phyloP scores from a whole-genome alignment of 768 basidiomycete genomes.

The Kwoniella europaea region DNA sequence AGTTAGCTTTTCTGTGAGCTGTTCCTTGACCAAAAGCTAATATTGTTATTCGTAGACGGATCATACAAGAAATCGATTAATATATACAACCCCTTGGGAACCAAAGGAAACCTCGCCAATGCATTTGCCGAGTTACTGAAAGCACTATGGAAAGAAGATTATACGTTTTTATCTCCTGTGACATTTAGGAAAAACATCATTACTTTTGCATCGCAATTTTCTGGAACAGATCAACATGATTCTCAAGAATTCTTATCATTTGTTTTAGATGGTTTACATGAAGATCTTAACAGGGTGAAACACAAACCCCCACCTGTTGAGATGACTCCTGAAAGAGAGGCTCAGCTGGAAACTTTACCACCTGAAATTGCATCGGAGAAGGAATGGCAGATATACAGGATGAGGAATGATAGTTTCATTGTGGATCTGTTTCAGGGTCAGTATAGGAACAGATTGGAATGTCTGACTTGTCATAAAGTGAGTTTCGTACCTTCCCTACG shows the following conservation, averaged over 20 bases:
- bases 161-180: constrained; percentile 78
- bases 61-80: constrained; percentile 66
- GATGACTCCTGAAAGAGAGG: constrained; percentile 77
- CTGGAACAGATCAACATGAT: constrained; percentile 89
- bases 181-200: constrained; percentile 77
- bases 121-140: constrained; percentile 83
- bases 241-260: constrained; percentile 96
- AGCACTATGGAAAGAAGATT: constrained; percentile 84
- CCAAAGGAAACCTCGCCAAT: constrained; percentile 77
- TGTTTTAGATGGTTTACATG: constrained; percentile 88
- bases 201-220: constrained; percentile 72
- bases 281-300: constrained; percentile 82
- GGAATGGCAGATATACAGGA: constrained; percentile 89
- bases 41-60: constrained; percentile 48
- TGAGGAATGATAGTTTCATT: constrained; percentile 88
- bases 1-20: constrained; percentile 30
- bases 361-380: constrained; percentile 85
- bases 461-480: constrained; percentile 87
- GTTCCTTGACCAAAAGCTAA: not conserved
- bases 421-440: constrained; percentile 99
- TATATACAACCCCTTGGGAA: constrained; percentile 80
- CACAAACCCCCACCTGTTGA: constrained; percentile 69
- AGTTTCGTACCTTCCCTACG: constrained; percentile 25
- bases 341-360: constrained; percentile 82
- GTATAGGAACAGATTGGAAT: constrained; percentile 85